A percentile compares a stretch with the other conserved stretches of the same genome.
phyloP scores from a whole-genome alignment of 164 flowering plant species.

The Vitis amurensis region DNA sequence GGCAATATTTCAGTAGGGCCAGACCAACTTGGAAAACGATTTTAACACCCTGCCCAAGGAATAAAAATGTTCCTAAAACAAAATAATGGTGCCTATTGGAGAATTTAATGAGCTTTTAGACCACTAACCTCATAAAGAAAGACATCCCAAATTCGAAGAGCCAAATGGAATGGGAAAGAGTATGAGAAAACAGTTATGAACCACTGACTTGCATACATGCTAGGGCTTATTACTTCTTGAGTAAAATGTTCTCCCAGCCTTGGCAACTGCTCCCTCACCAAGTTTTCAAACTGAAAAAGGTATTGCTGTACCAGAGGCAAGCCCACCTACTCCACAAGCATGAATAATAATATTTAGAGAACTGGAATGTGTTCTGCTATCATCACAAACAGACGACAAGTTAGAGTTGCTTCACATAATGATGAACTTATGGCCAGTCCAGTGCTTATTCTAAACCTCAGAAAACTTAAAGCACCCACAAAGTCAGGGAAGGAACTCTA shows the following conservation, averaged over 20 bases:
- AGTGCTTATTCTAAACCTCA: not conserved
- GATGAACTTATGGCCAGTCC: not conserved
- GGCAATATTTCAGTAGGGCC: conserved; percentile 85
- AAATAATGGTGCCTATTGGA: not conserved
- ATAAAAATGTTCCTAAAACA: not conserved
- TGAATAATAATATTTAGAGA: not conserved
- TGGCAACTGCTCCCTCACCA: conserved; percentile 84
- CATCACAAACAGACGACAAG: not conserved
- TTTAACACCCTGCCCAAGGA: conserved; percentile 69
- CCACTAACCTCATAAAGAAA: conserved; percentile 84
- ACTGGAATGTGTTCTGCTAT: not conserved
- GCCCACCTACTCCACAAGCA: conserved; percentile 60
- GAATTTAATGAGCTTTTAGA: not conserved
- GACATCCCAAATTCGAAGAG: conserved; percentile 98
- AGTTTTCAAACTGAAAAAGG: conserved; percentile 80
- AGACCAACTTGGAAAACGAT: conserved; percentile 94
- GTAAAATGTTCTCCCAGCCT: conserved; percentile 89
- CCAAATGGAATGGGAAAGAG: conserved; percentile 94
- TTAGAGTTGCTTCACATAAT: not conserved
- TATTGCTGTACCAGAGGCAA: conserved; percentile 97
- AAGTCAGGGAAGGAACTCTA: not conserved
- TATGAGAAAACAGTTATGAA: conserved; percentile 99
- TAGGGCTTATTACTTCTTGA: conserved; percentile 86
- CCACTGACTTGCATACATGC: conserved; percentile 99
- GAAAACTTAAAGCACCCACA: not conserved